Evolutionary conservation across 306 rosid genomes (phyloP).

Genomic region (Glycyrrhiza uralensis): DNA sequence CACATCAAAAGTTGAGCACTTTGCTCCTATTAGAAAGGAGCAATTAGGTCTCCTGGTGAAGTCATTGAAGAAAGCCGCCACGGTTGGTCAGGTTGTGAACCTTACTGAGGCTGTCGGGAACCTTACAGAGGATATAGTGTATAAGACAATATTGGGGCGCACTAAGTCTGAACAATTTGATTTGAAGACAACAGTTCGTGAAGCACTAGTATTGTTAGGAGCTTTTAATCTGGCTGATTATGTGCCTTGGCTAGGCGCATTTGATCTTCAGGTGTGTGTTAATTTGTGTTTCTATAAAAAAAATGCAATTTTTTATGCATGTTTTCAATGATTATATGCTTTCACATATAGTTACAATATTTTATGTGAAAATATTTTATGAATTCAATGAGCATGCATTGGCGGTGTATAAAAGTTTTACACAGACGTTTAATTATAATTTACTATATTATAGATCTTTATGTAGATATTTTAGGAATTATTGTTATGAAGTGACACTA

Average conservation of each 20-base stretch:
- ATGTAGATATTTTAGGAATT: too few relatives aligned
- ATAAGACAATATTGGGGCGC: conserved; percentile 6
- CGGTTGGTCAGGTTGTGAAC: conserved; percentile 8
- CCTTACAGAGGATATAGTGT: conserved; percentile 7
- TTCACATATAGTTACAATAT: background rate
- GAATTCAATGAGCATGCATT: too few relatives aligned
- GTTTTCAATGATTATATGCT: background rate
- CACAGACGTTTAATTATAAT: too few relatives aligned
- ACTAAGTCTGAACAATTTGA: background rate
- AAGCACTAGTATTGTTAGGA: background rate
- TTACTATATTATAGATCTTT: too few relatives aligned
- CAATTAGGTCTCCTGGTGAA: background rate
- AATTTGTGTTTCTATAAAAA: too few relatives aligned
- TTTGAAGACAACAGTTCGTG: background rate
- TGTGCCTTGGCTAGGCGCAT: conserved; percentile 8
- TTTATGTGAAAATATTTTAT: too few relatives aligned
- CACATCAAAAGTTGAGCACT: conserved; percentile 1
- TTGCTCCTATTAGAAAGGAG: conserved; percentile 9
- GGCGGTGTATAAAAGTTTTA: too few relatives aligned
- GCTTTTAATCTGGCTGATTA: conserved; percentile 22
- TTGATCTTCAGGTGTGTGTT: conserved; percentile 31
- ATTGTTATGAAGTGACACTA: too few relatives aligned
- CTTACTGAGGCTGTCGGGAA: background rate
- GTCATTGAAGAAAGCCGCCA: background rate
- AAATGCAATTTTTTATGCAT: too few relatives aligned